Evolutionary conservation across 1,284 basidiomycete species (phyloP), one percentile per base, ranked within the genome.

Genomic region (Cronartium quercuum): DNA sequence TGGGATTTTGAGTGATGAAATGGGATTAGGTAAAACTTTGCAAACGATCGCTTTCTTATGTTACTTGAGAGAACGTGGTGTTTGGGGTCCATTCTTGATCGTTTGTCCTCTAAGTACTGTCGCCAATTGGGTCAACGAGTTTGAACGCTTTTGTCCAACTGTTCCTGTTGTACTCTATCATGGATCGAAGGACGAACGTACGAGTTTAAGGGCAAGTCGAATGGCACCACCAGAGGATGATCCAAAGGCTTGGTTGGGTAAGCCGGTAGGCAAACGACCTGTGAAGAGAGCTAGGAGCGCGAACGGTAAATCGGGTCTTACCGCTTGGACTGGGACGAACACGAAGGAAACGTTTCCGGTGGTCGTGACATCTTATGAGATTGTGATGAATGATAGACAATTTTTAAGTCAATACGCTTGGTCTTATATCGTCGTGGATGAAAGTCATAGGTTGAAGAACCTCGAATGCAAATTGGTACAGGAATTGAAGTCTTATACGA

Each of bases 381-480:
- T 97, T 80, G 87, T 94, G 78, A 95, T 98, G 78, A 88, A 86
- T 77, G 93, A 96, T 80, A 86, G 88, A 12, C 82, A 84, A 41
- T 85, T 87, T 78, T 84, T 95, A 41, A 83, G 86, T 4, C 85
- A 86, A 66, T 89, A 90, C 80, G 84, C 88, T 68, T 95, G 92
- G 91, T 92, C 92, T 67, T 95, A 92, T 80, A 91, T 97, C 78
- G 91, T 97, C 68, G 94, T 97, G 0, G 94, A 97, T 81, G 94
- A 98, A 82, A 93, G 94, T 0, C 94, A 98, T 82, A 85, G 94
- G 34, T 82, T 98, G 78, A 97, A 97, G 84, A 97, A 98, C 79
- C 84, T 94, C 76, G 88, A 97, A 80, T 78, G 76, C 76, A 85
- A 84, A 76, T 86, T 98, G 35, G 91, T 97, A 81, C 87, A 87